These are phyloP conservation scores for Candida nonsorbophila DNA, from an alignment of 805 yeast genomes.

Conservation along the genomic window DNA sequence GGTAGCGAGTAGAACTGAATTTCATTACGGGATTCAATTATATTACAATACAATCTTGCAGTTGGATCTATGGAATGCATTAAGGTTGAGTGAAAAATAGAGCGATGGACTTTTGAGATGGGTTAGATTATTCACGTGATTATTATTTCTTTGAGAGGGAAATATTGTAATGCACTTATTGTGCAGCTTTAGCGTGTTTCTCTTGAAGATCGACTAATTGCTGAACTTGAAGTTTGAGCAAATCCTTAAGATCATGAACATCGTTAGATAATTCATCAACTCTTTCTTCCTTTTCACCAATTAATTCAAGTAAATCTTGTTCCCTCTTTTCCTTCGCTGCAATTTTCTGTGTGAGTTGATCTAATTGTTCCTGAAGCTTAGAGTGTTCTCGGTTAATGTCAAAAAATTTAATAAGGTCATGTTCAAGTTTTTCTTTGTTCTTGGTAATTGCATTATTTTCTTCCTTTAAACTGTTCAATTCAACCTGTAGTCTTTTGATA, in stretches of 20 bases:
- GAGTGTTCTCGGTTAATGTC: constrained; percentile 25
- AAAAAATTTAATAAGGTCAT: constrained; percentile 22
- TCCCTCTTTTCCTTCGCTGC: constrained; percentile 36
- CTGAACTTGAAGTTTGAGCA: constrained; percentile 79
- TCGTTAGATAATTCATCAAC: constrained; percentile 86
- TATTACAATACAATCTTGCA: too few relatives aligned
- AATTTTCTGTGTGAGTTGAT: constrained; percentile 1
- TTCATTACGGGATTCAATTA: too few relatives aligned
- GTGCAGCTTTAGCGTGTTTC: too few relatives aligned
- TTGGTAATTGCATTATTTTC: constrained; percentile 48
- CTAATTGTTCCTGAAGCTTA: constrained; percentile 8
- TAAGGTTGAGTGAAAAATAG: too few relatives aligned
- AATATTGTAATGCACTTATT: too few relatives aligned
- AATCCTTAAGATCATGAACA: constrained; percentile 80
- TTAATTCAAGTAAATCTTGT: constrained; percentile 56
- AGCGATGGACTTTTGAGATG: too few relatives aligned
- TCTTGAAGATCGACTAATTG: constrained; percentile 68
- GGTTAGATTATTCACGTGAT: too few relatives aligned
- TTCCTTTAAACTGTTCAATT: constrained; percentile 58
- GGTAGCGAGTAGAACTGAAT: too few relatives aligned
- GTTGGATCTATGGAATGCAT: too few relatives aligned
- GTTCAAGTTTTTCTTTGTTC: constrained; percentile 62
- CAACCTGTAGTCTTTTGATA: constrained; percentile 76
- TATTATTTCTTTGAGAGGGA: too few relatives aligned
- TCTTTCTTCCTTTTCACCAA: constrained; percentile 84